A percentile compares a stretch with the other conserved stretches of the same genome.
Evolutionary conservation across 1,284 basidiomycete genomes (phyloP).

Genomic region (Ganoderma resinaceum): DNA sequence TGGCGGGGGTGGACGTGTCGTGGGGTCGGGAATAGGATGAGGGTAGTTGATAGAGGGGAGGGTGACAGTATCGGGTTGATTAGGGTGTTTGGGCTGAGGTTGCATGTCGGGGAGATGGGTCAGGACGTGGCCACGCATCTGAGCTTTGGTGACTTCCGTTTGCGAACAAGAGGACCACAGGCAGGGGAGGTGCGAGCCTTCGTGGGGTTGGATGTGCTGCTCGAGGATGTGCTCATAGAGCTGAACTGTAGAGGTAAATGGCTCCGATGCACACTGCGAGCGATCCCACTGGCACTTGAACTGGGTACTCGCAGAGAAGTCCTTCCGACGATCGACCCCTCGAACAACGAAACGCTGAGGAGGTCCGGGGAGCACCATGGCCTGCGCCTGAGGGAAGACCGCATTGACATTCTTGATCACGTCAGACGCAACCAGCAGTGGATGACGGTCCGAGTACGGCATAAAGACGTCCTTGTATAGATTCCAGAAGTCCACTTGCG

Average conservation of each 20-base stretch:
- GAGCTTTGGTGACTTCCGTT: constrained; percentile 51
- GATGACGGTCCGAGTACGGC: constrained; percentile 58
- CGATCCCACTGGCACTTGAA: constrained; percentile 78
- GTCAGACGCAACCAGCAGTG: constrained; percentile 80
- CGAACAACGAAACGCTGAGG: constrained; percentile 81
- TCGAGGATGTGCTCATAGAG: constrained; percentile 73
- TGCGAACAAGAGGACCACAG: constrained; percentile 71
- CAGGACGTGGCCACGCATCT: constrained; percentile 68
- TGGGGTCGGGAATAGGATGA: constrained; percentile 67
- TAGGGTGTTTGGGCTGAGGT: constrained; percentile 59
- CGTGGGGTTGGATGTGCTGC: constrained; percentile 55
- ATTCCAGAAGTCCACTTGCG: constrained; percentile 91
- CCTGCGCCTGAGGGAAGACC: constrained; percentile 81
- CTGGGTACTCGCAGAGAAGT: constrained; percentile 56
- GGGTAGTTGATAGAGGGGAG: constrained; percentile 58
- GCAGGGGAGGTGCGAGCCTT: constrained; percentile 57
- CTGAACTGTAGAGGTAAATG: constrained; percentile 58
- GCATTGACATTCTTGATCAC: constrained; percentile 87
- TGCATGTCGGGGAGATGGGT: constrained; percentile 74
- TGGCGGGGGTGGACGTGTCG: constrained; percentile 67
- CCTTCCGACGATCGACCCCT: constrained; percentile 75
- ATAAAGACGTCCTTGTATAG: constrained; percentile 81
- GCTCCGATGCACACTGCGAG: constrained; percentile 55
- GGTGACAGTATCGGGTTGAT: constrained; percentile 73
- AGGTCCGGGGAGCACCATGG: constrained; percentile 79